Evolutionary conservation across 192 early-diverging fungal genomes (phyloP), one percentile per base, ranked within the genome.

Genomic region (Linnemannia zychae): DNA sequence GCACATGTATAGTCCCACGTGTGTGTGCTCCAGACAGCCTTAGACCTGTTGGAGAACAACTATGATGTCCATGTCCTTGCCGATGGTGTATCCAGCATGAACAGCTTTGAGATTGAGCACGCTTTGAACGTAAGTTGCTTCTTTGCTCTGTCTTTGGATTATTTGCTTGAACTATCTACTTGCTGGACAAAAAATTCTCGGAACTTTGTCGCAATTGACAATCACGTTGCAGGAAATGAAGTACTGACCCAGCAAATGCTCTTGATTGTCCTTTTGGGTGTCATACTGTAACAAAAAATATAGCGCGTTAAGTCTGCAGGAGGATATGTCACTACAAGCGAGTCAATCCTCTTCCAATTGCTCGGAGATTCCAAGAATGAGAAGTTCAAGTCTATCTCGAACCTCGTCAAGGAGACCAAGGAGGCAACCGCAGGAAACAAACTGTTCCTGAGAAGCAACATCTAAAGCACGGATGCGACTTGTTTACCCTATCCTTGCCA

Each of bases 21-120:
- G 7, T 99, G 98, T 81, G 94, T 99, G 7, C 76, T 97, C 49
- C 98, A 99, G 88, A 99, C 98, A 17, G 95, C 96, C 31, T 89
- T 99, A 84, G 98, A 99, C 66, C 80, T 99, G 34, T 77, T 97
- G 52, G 94, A 95, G 37, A 84, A 91, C 34, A 88, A 94, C 70
- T 93, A 92, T 76, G 92, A 95, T 74, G 97, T 98, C 60, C 94
- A 96, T 78, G 95, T 99, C n/a, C 84, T 99, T 72, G 93, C 95
- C 1, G 98, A 99, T 86, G 98, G 96, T 40, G 95, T 99, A 20
- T 97, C 96, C 24, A 98, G 97, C 37, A 93, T 93, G 84, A 95
- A 96, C 65, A 73, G 87, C 33, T 94, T 93, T 22, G 98, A 99
- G 87, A 95, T 96, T 70, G 89, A 92, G 31, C 93, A 97, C 80